These are phyloP conservation scores for Hypsizygus marmoreus DNA, from an alignment of 768 basidiomycete species.

Conservation along the genomic window DNA sequence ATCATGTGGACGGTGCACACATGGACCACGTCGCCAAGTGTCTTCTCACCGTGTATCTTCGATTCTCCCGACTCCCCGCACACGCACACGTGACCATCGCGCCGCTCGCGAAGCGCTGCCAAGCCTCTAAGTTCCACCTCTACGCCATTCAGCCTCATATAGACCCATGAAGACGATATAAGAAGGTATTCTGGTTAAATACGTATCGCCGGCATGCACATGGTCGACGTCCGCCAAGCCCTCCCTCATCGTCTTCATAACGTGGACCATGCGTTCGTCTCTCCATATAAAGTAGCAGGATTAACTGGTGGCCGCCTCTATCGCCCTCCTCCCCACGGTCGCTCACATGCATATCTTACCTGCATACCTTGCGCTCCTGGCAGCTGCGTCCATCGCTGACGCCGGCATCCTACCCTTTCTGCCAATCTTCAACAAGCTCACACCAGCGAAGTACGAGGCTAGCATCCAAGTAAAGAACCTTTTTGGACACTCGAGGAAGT, in stretches of 20 bases:
- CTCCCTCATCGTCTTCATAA: background rate
- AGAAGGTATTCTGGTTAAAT: background rate
- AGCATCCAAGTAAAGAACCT: conserved; percentile 19
- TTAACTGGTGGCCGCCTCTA: no score
- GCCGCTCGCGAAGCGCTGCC: conserved; percentile 1
- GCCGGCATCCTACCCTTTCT: conserved; percentile 1
- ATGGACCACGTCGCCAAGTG: conserved; percentile 3
- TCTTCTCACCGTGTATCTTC: background rate
- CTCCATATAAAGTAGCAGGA: background rate
- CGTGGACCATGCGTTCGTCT: background rate
- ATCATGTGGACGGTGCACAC: background rate
- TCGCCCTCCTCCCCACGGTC: background rate
- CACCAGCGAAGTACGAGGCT: conserved; percentile 12
- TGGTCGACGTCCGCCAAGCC: conserved; percentile 6
- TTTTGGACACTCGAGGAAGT: conserved; percentile 27
- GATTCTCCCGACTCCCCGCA: background rate
- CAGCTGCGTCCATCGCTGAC: conserved; percentile 1
- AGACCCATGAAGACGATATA: conserved; percentile 3
- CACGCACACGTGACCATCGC: conserved; percentile 2
- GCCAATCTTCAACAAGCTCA: conserved; percentile 12
- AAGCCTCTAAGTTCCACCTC: conserved; percentile 3
- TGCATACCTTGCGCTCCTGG: conserved; percentile 1
- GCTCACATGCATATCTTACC: background rate
- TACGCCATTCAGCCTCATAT: background rate
- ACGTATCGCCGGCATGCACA: conserved; percentile 1